These are phyloP conservation scores for Suhomyces maxii DNA, from an alignment of 1,139 yeast genomes.

Conservation along the genomic window DNA sequence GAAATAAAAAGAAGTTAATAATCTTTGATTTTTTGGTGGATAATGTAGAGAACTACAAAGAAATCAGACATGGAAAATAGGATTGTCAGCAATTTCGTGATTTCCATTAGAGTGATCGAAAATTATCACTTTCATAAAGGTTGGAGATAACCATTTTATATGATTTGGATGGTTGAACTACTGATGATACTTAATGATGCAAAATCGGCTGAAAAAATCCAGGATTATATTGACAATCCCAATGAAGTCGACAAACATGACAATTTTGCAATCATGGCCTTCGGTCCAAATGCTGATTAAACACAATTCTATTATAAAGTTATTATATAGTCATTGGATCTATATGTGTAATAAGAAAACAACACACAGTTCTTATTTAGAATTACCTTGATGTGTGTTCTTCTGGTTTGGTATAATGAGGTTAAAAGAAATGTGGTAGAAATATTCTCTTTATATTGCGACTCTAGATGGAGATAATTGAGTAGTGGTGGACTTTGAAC, in stretches of 20 bases:
- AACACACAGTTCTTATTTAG: no score
- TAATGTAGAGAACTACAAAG: no score
- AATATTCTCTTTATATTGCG: no score
- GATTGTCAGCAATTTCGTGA: no score
- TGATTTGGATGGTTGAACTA: slow-evolving; percentile 82
- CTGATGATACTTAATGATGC: slow-evolving; percentile 50
- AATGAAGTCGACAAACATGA: slow-evolving; percentile 57
- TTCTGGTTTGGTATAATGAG: not conserved
- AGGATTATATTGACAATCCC: slow-evolving; percentile 63
- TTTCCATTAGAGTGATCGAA: no score
- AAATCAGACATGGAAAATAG: no score
- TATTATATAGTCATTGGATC: not conserved
- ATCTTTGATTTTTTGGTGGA: no score
- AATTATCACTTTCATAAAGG: slow-evolving; percentile 71
- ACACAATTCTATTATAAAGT: not conserved
- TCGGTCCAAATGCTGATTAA: slow-evolving; percentile 44
- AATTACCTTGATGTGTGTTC: no score
- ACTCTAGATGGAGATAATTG: no score
- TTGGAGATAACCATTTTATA: slow-evolving; percentile 59
- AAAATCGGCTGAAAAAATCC: slow-evolving; percentile 53
- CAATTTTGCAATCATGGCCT: slow-evolving; percentile 69
- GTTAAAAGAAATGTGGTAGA: no score
- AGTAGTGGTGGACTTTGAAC: no score
- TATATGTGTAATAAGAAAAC: no score
- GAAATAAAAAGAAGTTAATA: not conserved